Base-by-base conservation (phyloP, 2,329 filamentous ascomycete species). In the Rasamsonia emersonii region DNA sequence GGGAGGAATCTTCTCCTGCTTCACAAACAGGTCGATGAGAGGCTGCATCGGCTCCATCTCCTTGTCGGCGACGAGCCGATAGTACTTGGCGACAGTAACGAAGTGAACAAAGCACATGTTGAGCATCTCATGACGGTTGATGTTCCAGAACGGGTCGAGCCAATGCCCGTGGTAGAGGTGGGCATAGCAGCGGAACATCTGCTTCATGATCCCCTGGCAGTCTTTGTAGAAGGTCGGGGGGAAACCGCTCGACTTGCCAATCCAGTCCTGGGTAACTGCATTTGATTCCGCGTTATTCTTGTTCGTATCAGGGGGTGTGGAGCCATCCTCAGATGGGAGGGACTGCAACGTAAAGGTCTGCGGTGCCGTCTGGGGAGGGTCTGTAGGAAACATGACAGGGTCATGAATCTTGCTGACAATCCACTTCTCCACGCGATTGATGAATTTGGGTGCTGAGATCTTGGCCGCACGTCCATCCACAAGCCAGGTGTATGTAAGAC, bases 81-180 rank as follows among this genome's bases (percentile, higher is more conserved):
- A 75, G 28, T 82, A 82, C 33, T 82, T 86, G 26, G 82, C 81
- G 3, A 84, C 85, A 14, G 85, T 73, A 41, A 88, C 72, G 46
- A 89, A 91, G 64, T 89, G 83, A 27, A 82, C 83, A 58, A 91
- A 91, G 61, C 82, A 86, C 58, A 82, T 86, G 68, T 91, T 91
- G 40, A 89, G 71, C 48, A 85, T 80, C 56, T 86, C 58, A 34
- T 65, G 62, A 36, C 64, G 62, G 63, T 83, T 86, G 43, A 89
- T 71, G 57, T 88, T 80, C 62, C 86, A 89, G 61, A 86, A 86
- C 4, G 82, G 82, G 45, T 86, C 82, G 39, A 79, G 67, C 61
- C 85, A 98, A 61, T 98, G 91, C 36, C 88, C 85, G 74, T 93
- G 95, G 69, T 98, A 98, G 39, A 98, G 77, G 61, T 98, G 91